phyloP scores from a whole-genome alignment of 2,329 filamentous ascomycete genomes.

The Ascochyta clinopodiicola region DNA sequence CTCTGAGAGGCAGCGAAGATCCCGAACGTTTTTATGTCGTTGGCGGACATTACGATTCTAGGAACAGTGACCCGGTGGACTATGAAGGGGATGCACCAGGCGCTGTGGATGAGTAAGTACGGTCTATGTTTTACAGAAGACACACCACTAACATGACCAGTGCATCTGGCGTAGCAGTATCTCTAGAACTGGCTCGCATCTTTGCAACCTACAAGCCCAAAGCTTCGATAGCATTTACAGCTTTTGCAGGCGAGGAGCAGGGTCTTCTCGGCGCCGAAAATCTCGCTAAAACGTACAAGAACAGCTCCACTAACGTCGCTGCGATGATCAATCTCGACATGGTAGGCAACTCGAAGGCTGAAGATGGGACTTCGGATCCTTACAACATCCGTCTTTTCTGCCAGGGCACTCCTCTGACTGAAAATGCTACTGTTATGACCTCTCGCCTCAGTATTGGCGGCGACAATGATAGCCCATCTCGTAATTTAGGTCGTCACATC shows the following conservation, averaged over 20 bases:
- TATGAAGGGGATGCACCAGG: conserved; percentile 60
- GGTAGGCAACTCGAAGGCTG: conserved; percentile 54
- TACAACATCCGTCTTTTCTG: conserved; percentile 61
- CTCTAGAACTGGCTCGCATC: conserved; percentile 61
- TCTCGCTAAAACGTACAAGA: conserved; percentile 58
- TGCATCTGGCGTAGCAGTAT: conserved; percentile 43
- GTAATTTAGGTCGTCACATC: conserved; percentile 61
- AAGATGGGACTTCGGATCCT: conserved; percentile 51
- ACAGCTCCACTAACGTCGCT: conserved; percentile 58
- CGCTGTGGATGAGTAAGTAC: conserved; percentile 57
- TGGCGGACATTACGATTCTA: conserved; percentile 62
- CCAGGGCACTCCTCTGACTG: conserved; percentile 54
- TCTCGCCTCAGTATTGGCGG: conserved; percentile 45
- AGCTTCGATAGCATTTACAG: conserved; percentile 61
- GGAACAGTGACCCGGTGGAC: conserved; percentile 57
- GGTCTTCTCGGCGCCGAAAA: conserved; percentile 57
- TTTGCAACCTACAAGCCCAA: conserved; percentile 54
- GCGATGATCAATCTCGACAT: conserved; percentile 64
- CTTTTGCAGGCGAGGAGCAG: conserved; percentile 64
- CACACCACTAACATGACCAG: background rate
- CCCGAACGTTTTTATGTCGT: conserved; percentile 59
- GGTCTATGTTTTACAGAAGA: too few relatives aligned
- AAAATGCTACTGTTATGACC: conserved; percentile 45
- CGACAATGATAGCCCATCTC: conserved; percentile 61
- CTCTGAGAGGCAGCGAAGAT: conserved; percentile 56